Evolutionary conservation across 352 stramenopile genomes (phyloP), one percentile per base, ranked within the genome.

Genomic region (Pythium coloratum): DNA sequence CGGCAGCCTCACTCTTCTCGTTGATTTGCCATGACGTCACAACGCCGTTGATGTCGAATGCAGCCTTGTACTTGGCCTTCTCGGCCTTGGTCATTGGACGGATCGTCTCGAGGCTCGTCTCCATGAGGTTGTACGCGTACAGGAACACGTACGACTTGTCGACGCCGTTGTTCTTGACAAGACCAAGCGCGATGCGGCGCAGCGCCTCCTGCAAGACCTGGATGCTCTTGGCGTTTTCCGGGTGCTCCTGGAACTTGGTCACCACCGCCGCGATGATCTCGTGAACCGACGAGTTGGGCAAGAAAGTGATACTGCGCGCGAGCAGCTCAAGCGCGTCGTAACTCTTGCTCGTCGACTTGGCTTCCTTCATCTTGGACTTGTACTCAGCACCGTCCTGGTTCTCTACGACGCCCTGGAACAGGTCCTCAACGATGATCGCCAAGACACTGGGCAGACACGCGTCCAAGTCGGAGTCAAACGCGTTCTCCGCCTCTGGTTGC

Each of bases 281-380:
- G 64, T 97, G 90, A 47, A 96, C 89, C 12, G 78, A 83, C 16
- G 86, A 73, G 64, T 94, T 94, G 5, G 90, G 90, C 49, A 97
- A 64, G 68, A 97, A 96, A n/a, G 81, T 85, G 28, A 97, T 80
- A 20, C 77, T 92, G 36, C 84, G 83, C 33, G 82, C 78, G 18
- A 96, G 66, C 54, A 97, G 59, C 65, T 97, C 90, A 0, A 97
- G 58, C 2, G 86, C 88, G 56, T 96, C 88, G 38, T 82, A 76
- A 49, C 83, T 87, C 13, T 85, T 86, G 61, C 73, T 87, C 28
- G 62, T 74, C 3, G 80, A 80, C 55, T 86, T 88, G 32, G 90
- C 86, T 55, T 97, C 90, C 71, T 95, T 94, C 72, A 93, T 96
- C 71, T 96, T 95, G 53, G 88, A 96, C 67, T 96, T 94, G 60